A percentile compares a stretch with the other conserved stretches of the same genome.
These are phyloP conservation scores for Fusarium sp. DNA, from an alignment of 2,329 filamentous ascomycete genomes.

Conservation along the genomic window DNA sequence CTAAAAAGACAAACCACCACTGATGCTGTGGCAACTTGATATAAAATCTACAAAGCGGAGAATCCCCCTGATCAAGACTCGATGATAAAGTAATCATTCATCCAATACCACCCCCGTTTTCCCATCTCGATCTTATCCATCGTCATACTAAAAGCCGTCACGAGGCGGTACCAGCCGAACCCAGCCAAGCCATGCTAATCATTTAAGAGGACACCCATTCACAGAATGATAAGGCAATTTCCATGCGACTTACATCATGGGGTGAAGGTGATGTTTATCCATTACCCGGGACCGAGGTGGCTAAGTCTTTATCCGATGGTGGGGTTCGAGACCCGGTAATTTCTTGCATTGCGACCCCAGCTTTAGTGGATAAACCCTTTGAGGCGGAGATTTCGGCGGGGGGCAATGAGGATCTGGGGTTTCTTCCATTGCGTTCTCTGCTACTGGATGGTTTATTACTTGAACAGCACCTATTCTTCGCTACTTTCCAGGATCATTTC, in stretches of 20 bases:
- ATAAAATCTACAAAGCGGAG: slow-evolving; percentile 15
- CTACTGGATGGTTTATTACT: slow-evolving; percentile 26
- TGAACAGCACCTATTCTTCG: slow-evolving; percentile 5
- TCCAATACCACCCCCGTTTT: slow-evolving; percentile 3
- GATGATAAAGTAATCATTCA: slow-evolving; percentile 5
- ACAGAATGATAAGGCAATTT: not conserved
- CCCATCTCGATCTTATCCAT: not conserved
- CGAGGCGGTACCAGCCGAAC: slow-evolving; percentile 18
- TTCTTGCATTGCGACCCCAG: slow-evolving; percentile 2
- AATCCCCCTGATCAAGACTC: slow-evolving; percentile 5
- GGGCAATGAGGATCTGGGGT: not conserved
- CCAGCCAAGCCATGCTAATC: not conserved
- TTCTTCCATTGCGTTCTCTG: slow-evolving; percentile 7
- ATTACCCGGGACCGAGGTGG: slow-evolving; percentile 21
- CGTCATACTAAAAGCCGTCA: not conserved
- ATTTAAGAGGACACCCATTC: not conserved
- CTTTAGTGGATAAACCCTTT: slow-evolving; percentile 24
- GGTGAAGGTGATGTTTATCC: not conserved
- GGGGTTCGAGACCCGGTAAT: slow-evolving; percentile 3
- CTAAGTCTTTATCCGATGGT: slow-evolving; percentile 31
- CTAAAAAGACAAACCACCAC: not conserved
- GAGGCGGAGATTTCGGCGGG: slow-evolving; percentile 3
- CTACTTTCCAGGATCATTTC: not conserved
- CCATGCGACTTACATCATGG: slow-evolving; percentile 14
- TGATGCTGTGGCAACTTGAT: slow-evolving; percentile 26